Evolutionary conservation across 495 filamentous ascomycete species (phyloP), one percentile per base, ranked within the genome.

Genomic region (Xylaria scruposa): DNA sequence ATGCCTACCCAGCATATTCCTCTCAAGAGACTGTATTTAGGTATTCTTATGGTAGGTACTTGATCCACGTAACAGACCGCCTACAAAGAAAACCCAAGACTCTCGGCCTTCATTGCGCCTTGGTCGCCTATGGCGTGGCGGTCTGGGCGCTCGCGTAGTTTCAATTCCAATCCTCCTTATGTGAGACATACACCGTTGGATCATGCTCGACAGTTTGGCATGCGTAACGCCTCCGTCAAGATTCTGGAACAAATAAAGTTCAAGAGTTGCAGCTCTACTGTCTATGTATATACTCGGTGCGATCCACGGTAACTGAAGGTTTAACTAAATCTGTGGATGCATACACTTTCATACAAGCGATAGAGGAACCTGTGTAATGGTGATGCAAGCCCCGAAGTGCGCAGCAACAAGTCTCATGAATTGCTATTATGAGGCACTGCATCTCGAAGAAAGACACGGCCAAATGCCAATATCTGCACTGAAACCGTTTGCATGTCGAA

Each of bases 191-290:
- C 42, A 21, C 44, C 56, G 17, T 36, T 59, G 15, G 12, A 66
- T 47, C 61, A 17, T 54, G 61, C 31, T 24, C 10, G 40, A 44
- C 40, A 31, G 61, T 63, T 64, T 47, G 36, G 40, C 61, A 64
- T 47, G 38, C 15, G 40, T 40, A 10, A 12, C 3, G 36, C n/a
- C 56, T 38, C 56, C 49, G 3, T 36, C 59, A 40, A 42, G 21
- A 44, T 62, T n/a, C 38, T 38, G 38, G 21, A 44, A 42, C 38
- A 54, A 26, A 26, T 24, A 26, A 53, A 53, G 51, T n/a, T 56
- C 51, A 10, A 29, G 51, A 29, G 26, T 29, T 53, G 49, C 49
- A 21, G 49, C 49, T 53, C 26, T 29, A 54, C 51, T 51, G n/a
- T 24, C 10, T 21, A 54, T 24, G 13, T 21, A 36, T 6, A 36